Base-by-base conservation (phyloP, 2,329 filamentous ascomycete genomes). In the Fusarium torulosum region DNA sequence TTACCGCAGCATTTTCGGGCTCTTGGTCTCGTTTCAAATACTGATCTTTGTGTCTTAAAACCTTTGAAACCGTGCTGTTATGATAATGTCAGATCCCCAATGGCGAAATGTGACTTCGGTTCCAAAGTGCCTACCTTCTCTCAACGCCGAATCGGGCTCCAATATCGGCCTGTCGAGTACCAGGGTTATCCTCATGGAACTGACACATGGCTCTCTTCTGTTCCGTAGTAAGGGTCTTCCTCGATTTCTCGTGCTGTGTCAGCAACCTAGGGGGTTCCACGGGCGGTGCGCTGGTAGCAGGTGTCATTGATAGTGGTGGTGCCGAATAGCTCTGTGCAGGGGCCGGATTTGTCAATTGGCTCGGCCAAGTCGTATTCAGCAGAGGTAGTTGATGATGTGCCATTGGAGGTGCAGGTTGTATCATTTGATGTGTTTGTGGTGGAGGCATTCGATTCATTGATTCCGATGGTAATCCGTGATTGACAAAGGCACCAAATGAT, bases 61-160 rank as follows among this genome's bases (percentile, higher is more conserved):
- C 96, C 78, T 99, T 99, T 54, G 96, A 99, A n/a, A 99, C 96
- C 47, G 96, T 99, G 82, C 96, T 99, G 64, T 51, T 45, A 47
- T 54, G 31, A 19, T 49, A 45, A 52, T 59, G 72, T 76, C 59
- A 76, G 75, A 59, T 40, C 46, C 19, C 73, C 80, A 74, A 74
- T 59, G 41, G 60, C 35, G 29, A 52, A 53, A 41, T 37, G 33
- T 37, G 42, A 25, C 46, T 54, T 44, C 21, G 31, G 38, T 47
- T 50, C 46, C 58, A 49, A 56, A 66, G 66, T 55, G 59, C 82
- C 78, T 89, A 98, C 96, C 96, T 98, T 90, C 96, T 85, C 82
- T 99, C 96, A 52, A 99, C 96, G 35, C 94, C 95, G 80, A 99
- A 99, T 77, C 94, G 89, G 60, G 90, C 91, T 80, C 96, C 96